Base-by-base conservation (phyloP, 2,329 filamentous ascomycete species). In the Ophioceras dolichostomum region DNA sequence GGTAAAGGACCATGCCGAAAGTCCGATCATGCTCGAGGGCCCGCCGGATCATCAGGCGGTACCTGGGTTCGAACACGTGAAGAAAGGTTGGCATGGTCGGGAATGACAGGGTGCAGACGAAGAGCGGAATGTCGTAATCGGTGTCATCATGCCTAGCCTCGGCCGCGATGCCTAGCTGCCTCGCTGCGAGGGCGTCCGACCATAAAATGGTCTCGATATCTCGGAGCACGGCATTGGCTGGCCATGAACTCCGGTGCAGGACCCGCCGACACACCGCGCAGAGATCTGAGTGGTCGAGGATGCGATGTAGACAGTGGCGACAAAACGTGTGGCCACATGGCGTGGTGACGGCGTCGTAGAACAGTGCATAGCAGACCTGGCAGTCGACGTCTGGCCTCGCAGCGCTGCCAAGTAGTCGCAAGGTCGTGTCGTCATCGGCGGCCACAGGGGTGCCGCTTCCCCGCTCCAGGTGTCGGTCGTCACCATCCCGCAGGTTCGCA, bases 1-100 rank as follows among this genome's bases (percentile, higher is more conserved):
- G 83, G 43, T 78, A 77, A 50, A 84, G 70, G 14, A 94, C 70
- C 83, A 94, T 94, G 18, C 88, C 88, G 50, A 95, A 94, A 18
- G 76, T 83, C 12, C 74, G 67, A 42, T 81, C 74, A 0, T 77
- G 76, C 43, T 87, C 80, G 37, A 93, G 63, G 0, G 76, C 81
- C 26, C 86, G 74, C 33, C 81, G 72, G 27, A 94, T 80, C 85
- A 94, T 91, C n/a, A 91, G 66, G 7, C 85, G 76, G 53, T 94
- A 94, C 6, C 83, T 73, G n/a, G 84, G 83, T 54, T 94, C 88
- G 51, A 94, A 94, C n/a, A 95, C 74, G 49, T 93, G 83, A 3
- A 94, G 63, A 47, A 91, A 91, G 0, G 84, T 88, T 0, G 82
- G 85, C 74, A 89, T 86, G 2, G 70, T 67, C 1, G 88, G 88